Base-by-base conservation (phyloP, 139 green algal species). In the Medakamo hakoo region DNA sequence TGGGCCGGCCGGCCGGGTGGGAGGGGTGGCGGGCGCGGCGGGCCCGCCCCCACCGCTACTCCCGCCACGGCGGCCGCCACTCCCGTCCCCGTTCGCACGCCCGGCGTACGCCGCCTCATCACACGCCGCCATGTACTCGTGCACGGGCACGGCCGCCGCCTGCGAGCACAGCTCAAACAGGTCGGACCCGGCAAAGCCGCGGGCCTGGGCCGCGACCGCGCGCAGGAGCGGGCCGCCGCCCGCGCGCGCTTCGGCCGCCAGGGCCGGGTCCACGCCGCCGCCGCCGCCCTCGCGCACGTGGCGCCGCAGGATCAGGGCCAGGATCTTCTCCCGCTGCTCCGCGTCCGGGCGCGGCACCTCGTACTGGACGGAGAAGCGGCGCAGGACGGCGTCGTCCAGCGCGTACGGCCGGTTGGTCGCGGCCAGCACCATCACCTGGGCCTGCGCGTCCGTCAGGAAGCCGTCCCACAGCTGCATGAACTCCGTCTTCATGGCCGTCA, bases 391-490 rank as follows among this genome's bases (percentile, higher is more conserved):
- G 26, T 84, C 78, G 65, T 93, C 82, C n/a, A 91, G 74, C 22
- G 77, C 68, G 52, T 66, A 71, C 3, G 72, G 71, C n/a, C 82
- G 79, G 75, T 97, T 96, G 29, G 91, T 96, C 18, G 91, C 89
- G 0, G 80, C 91, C 73, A 97, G 83, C 29, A 95, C 82, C 40
- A 92, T 58, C 61, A 95, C 78, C 2, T 81, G 71, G 62, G 71
- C 73, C 24, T 58, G 60, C 0, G 64, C 52, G 23, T 77, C 59
- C 0, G 83, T 88, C 59, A 82, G 79, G 64, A 98, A 91, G 28
- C 90, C 90, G 59, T 97, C 90, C 90, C 92, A 98, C 30, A 94
- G 74, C 68, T 74, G 79, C 91, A 98, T 96, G 76, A 98, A 97
- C 81, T 98, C 91, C 22, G 90, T 98, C 78, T 92, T 92, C 80